Evolutionary conservation across 2,329 filamentous ascomycete genomes (phyloP).

Genomic region (Fusarium praegraminearum): DNA sequence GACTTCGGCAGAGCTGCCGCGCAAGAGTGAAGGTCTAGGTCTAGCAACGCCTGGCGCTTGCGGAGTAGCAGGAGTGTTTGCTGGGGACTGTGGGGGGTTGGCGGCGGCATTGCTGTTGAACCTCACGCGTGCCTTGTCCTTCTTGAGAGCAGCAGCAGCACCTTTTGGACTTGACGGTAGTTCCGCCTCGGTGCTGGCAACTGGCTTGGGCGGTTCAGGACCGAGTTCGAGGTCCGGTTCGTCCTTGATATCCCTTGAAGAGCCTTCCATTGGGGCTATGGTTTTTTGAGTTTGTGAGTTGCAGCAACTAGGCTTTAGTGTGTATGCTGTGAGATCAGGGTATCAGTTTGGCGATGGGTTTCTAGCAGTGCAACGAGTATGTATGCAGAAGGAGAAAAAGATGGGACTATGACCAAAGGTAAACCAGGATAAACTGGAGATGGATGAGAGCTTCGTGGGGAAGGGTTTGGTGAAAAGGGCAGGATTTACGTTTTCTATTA

Average conservation of each 20-base stretch:
- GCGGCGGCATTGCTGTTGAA: slow-evolving; percentile 61
- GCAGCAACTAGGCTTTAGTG: not conserved
- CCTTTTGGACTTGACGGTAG: slow-evolving; percentile 27
- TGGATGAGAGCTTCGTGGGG: slow-evolving; percentile 25
- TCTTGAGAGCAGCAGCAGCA: slow-evolving; percentile 44
- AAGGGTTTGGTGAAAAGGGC: slow-evolving; percentile 15
- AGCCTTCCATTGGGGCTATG: slow-evolving; percentile 36
- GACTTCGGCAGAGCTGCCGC: slow-evolving; percentile 57
- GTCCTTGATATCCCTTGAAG: slow-evolving; percentile 36
- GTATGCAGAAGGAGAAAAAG: slow-evolving; percentile 11
- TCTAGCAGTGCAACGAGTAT: slow-evolving; percentile 27
- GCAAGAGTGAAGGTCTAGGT: slow-evolving; percentile 58
- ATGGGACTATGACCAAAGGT: slow-evolving; percentile 26
- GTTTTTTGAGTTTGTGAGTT: slow-evolving; percentile 3
- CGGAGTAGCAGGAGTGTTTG: slow-evolving; percentile 22
- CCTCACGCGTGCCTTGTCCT: slow-evolving; percentile 61
- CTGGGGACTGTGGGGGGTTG: slow-evolving; percentile 43
- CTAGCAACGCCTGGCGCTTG: slow-evolving; percentile 38
- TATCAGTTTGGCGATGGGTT: not conserved
- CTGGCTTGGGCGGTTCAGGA: slow-evolving; percentile 19
- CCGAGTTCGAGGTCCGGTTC: slow-evolving; percentile 42
- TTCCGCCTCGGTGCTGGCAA: slow-evolving; percentile 15
- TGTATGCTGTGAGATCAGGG: slow-evolving; percentile 1
- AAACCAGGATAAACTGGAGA: slow-evolving; percentile 29
- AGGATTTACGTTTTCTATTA: slow-evolving; percentile 35